A percentile compares a stretch with the other conserved stretches of the same genome.
Conservation (phyloP, 139 green algal species). For the Chlorella sorokiniana region DNA sequence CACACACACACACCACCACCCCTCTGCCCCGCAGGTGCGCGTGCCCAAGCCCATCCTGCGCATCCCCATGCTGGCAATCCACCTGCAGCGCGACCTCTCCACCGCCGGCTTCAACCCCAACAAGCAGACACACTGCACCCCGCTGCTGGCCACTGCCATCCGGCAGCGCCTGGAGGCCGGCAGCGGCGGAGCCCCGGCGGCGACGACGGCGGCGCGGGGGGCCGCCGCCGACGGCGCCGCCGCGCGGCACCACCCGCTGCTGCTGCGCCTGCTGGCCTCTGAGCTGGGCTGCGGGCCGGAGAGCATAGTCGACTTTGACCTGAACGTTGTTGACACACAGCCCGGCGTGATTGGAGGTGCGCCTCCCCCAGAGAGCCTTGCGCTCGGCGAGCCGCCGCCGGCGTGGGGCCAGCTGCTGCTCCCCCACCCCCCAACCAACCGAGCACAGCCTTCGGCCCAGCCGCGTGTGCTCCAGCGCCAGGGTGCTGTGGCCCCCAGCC, state of each 20-base stretch:
- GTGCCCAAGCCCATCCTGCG: conserved; percentile 81
- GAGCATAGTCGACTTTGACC: conserved; percentile 95
- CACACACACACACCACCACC: not conserved
- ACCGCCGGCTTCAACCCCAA: conserved; percentile 94
- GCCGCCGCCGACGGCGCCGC: not conserved
- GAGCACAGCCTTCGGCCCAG: too few relatives aligned
- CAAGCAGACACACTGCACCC: conserved; percentile 77
- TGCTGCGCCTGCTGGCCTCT: conserved; percentile 82
- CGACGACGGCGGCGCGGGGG: not conserved
- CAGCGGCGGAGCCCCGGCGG: not conserved
- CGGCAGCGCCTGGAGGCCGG: conserved; percentile 40
- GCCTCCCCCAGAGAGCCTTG: not conserved
- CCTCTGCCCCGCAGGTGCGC: conserved; percentile 48
- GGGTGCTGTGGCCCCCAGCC: too few relatives aligned
- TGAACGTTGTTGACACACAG: conserved; percentile 95
- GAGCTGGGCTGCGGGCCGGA: conserved; percentile 64
- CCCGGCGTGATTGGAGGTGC: conserved; percentile 55
- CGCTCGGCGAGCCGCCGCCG: too few relatives aligned
- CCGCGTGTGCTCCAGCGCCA: too few relatives aligned
- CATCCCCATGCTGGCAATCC: conserved; percentile 93
- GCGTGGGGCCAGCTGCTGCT: too few relatives aligned
- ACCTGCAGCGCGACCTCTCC: conserved; percentile 67
- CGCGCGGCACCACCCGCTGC: conserved; percentile 68
- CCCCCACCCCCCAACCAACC: too few relatives aligned
- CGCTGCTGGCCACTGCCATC: conserved; percentile 78